phyloP scores from a whole-genome alignment of 495 filamentous ascomycete species.

The Mycothermus thermophilus region DNA sequence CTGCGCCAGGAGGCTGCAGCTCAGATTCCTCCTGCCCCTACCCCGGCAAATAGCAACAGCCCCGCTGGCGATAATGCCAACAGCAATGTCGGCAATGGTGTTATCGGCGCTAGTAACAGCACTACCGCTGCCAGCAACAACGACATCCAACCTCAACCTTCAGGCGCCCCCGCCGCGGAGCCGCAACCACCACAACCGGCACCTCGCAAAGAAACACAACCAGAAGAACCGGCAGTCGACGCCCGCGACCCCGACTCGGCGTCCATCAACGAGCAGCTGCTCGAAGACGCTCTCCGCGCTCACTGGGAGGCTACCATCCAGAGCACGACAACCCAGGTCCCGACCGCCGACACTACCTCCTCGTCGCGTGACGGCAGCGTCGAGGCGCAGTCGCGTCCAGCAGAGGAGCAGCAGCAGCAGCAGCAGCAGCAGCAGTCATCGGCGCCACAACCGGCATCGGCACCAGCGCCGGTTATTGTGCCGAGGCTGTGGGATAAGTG shows the following conservation, averaged over 20 bases:
- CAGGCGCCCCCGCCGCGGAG: not conserved
- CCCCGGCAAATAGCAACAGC: too few relatives aligned
- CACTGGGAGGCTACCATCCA: slow-evolving; percentile 12
- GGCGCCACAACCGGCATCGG: too few relatives aligned
- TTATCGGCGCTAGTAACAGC: too few relatives aligned
- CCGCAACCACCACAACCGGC: too few relatives aligned
- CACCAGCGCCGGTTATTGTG: too few relatives aligned
- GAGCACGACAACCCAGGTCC: too few relatives aligned
- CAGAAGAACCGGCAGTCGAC: slow-evolving; percentile 1
- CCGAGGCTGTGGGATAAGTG: slow-evolving; percentile 13
- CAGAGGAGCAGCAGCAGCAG: not conserved
- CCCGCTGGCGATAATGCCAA: too few relatives aligned
- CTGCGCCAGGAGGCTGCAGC: slow-evolving; percentile 6
- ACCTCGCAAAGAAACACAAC: not conserved
- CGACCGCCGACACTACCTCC: too few relatives aligned
- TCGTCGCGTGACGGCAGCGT: too few relatives aligned
- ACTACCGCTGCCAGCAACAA: not conserved
- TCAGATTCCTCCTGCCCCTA: too few relatives aligned
- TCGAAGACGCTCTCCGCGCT: slow-evolving; percentile 13
- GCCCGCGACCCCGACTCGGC: not conserved
- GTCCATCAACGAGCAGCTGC: slow-evolving; percentile 7
- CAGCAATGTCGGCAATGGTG: too few relatives aligned
- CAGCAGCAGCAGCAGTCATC: too few relatives aligned
- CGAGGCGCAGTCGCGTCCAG: not conserved
- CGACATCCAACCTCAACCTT: not conserved